phyloP scores from a whole-genome alignment of 805 yeast species.

The Starmerella floris region DNA sequence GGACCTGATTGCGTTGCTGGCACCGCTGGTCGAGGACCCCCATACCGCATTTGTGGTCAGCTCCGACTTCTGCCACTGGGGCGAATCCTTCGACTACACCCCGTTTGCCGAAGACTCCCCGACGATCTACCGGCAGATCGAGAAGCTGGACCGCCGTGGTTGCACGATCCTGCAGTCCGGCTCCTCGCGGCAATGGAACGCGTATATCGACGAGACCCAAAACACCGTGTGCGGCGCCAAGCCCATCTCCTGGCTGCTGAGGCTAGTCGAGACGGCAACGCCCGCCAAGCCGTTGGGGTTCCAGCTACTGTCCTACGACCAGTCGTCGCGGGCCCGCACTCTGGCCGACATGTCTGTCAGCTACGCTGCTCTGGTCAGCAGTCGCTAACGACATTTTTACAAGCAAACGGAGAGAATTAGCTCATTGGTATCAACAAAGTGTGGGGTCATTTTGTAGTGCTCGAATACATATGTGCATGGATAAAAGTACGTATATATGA shows the following conservation, averaged over 20 bases:
- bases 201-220: conserved; percentile 55
- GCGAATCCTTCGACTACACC: conserved; percentile 43
- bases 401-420: too few species aligned
- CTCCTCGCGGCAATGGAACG: conserved; percentile 44
- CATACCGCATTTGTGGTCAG: conserved; percentile 62
- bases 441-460: too few species aligned
- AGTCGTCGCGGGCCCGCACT: conserved; percentile 44
- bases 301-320: conserved; percentile 68
- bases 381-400: too few species aligned
- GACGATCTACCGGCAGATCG: conserved; percentile 62
- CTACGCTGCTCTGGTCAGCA: conserved; percentile 70
- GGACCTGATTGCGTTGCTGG: conserved; percentile 26
- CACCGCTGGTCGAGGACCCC: conserved; percentile 41
- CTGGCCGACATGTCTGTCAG: conserved; percentile 70
- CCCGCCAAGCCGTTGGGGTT: conserved; percentile 29
- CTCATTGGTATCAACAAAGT: too few species aligned
- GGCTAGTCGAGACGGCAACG: conserved; percentile 34
- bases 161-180: conserved; percentile 50
- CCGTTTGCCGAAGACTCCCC: conserved; percentile 9
- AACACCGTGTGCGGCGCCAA: conserved; percentile 91
- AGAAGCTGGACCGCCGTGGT: conserved; percentile 53
- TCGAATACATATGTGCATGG: too few species aligned
- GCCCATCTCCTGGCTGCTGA: conserved; percentile 57
- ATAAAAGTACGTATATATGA: too few species aligned
- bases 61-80: conserved; percentile 96